Evolutionary conservation across 345 rosid genomes (phyloP).

Genomic region (Ceriops tagal): DNA sequence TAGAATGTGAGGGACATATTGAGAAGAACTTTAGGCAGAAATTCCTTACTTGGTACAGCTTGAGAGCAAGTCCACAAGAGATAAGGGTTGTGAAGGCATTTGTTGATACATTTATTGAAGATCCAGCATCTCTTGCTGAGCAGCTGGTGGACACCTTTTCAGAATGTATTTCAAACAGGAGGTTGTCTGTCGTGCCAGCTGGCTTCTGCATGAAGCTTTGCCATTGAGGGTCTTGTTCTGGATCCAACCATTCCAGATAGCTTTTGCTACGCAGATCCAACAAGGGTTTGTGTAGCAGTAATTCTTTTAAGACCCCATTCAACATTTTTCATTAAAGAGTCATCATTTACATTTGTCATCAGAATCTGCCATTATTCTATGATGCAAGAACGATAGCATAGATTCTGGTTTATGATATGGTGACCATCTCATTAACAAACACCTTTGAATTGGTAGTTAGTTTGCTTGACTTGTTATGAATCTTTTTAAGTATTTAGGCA

Average conservation of each 20-base stretch:
- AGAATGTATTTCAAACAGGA: conserved; percentile 55
- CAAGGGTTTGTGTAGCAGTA: conserved; percentile 30
- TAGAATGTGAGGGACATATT: conserved; percentile 82
- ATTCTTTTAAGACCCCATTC: conserved; percentile 33
- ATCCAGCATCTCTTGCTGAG: conserved; percentile 77
- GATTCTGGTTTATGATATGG: conserved; percentile 13
- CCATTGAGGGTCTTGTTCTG: conserved; percentile 46
- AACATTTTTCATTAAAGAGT: conserved; percentile 29
- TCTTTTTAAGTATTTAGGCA: no score
- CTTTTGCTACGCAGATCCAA: conserved; percentile 11
- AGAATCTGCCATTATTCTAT: conserved; percentile 36
- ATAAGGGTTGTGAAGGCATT: conserved; percentile 75
- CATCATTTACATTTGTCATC: conserved; percentile 23
- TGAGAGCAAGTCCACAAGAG: conserved; percentile 78
- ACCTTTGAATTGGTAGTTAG: not conserved
- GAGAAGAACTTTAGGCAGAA: conserved; percentile 92
- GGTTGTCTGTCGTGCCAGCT: conserved; percentile 52
- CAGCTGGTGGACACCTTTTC: conserved; percentile 92
- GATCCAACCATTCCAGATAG: conserved; percentile 10
- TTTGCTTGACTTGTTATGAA: not conserved
- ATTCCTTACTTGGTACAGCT: conserved; percentile 91
- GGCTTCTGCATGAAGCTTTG: conserved; percentile 91
- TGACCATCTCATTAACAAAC: conserved; percentile 16
- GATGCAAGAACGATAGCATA: conserved; percentile 31
- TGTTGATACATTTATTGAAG: conserved; percentile 64